These are phyloP conservation scores for Aspergillus caelatus DNA, from an alignment of 2,329 filamentous ascomycete genomes.

Conservation along the genomic window DNA sequence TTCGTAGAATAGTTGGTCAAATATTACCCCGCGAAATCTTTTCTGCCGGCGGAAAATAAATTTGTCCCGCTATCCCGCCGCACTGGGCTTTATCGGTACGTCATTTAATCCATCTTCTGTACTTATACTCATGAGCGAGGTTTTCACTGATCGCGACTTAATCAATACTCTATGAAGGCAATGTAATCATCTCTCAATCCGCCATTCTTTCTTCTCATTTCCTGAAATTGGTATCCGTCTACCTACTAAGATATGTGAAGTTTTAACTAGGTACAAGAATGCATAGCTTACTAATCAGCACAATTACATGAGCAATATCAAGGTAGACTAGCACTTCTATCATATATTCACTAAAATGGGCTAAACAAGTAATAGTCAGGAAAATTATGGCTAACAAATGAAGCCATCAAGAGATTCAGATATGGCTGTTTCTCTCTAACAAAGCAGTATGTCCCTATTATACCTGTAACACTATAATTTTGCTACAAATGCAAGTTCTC, in stretches of 20 bases:
- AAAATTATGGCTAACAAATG: no score
- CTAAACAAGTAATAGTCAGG: no score
- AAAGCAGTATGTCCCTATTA: no score
- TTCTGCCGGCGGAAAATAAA: conserved; percentile 30
- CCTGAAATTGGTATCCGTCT: not conserved
- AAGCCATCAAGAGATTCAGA: no score
- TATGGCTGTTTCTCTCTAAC: no score
- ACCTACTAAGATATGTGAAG: no score
- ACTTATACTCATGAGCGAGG: not conserved
- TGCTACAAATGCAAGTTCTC: no score
- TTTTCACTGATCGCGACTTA: not conserved
- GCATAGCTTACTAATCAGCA: not conserved
- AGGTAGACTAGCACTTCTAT: no score
- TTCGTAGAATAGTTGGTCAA: not conserved
- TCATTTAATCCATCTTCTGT: conserved; percentile 14
- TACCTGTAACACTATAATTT: no score
- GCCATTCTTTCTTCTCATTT: not conserved
- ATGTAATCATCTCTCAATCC: not conserved
- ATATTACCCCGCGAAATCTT: conserved; percentile 30
- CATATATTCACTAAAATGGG: no score
- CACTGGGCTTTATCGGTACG: conserved; percentile 16
- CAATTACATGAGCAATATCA: not conserved
- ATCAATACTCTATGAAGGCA: not conserved
- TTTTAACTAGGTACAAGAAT: no score
- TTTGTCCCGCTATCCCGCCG: conserved; percentile 11